Evolutionary conservation across 805 yeast genomes (phyloP), one percentile per base, ranked within the genome.

Genomic region (Ogataea pini): DNA sequence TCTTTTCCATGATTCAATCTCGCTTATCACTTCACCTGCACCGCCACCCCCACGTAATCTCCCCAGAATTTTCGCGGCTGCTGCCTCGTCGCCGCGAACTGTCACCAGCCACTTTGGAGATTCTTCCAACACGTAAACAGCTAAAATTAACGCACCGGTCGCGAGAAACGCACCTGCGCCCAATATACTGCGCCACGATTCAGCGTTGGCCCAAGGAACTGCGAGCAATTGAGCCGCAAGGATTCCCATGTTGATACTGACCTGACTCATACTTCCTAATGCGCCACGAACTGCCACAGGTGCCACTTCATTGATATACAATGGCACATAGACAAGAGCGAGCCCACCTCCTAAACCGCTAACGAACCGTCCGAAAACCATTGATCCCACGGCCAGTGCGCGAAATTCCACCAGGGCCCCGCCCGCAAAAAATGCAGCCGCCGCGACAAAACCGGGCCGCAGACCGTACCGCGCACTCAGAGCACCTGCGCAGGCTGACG

Each of bases 281-380:
- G 83, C 68, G 0, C 98, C 98, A 42, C 85, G 79, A 51, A 78
- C 68, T 3, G 72, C 72, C 1, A 74, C 65, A 0, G 97, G 97
- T 7, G 94, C 73, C 9, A 90, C 76, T 67, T 90, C 96, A 62
- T 83, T 85, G 58, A 94, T 80, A 56, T 81, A 83, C 51, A 94
- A 66, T 0, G 98, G 96, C 0, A 90, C 85, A 14, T 87, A 82
- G 3, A 94, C 98, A 49, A 94, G 77, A 1, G 92, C 85, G 10
- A 83, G 73, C 3, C 99, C 99, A 7, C 97, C 95, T 1, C 87
- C 96, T 2, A 89, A 42, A 0, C 99, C 99, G 16, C 88, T 79
- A 4, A 88, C 57, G 47, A 89, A 75, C 49, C 99, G 75, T 0
- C 97, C 97, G 12, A 78, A 4, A 10, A 80, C 59, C 52, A 92